Conservation (phyloP, 2,329 filamentous ascomycete genomes). For the Albifimbria verrucaria region DNA sequence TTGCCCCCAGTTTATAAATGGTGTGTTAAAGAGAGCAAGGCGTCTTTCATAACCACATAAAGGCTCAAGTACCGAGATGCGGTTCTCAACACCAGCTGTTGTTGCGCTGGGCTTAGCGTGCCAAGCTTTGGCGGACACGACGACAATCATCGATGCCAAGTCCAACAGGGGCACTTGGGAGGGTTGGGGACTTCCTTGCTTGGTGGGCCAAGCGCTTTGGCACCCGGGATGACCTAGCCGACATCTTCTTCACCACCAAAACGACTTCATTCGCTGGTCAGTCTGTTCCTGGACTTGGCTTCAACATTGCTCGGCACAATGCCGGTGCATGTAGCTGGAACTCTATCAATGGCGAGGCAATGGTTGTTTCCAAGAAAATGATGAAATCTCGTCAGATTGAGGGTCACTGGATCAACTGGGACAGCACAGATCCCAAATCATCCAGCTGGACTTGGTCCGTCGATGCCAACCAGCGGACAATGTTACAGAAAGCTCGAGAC, state of each 20-base stretch:
- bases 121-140: not conserved
- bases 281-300: constrained; percentile 33
- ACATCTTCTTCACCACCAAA: constrained; percentile 36
- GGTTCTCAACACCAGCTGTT: no score
- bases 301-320: constrained; percentile 42
- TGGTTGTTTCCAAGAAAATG: constrained; percentile 34
- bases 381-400: constrained; percentile 34
- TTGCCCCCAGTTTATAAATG: no score
- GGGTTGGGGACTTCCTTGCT: constrained; percentile 40
- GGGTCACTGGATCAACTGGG: constrained; percentile 37
- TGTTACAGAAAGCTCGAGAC: constrained; percentile 32
- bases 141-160: constrained; percentile 2
- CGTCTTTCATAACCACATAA: no score
- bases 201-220: constrained; percentile 42
- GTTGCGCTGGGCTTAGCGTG: not conserved
- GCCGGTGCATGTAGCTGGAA: constrained; percentile 37
- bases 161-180: constrained; percentile 38
- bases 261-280: constrained; percentile 23
- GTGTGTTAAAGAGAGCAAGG: no score
- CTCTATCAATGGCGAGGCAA: constrained; percentile 25
- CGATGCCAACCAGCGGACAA: constrained; percentile 35
- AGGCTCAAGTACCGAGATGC: no score
- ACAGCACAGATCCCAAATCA: constrained; percentile 27
- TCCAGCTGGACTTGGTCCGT: constrained; percentile 37
- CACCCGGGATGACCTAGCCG: constrained; percentile 34